Conservation (phyloP, 2,329 filamentous ascomycete genomes). For the Ascochyta pisi region DNA sequence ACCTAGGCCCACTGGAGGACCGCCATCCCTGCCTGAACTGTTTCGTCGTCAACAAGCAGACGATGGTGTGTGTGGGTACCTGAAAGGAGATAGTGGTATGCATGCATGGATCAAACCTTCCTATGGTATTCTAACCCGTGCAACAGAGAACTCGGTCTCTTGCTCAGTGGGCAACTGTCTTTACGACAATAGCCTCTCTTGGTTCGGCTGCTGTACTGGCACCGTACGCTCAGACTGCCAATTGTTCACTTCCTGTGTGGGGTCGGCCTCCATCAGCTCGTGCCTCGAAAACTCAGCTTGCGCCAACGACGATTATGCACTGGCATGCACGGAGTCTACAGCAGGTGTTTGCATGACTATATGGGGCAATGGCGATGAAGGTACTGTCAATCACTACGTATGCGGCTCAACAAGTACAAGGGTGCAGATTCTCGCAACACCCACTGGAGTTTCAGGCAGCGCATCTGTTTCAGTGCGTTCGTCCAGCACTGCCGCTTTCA, state of each 20-base stretch:
- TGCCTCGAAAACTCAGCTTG: constrained; percentile 19
- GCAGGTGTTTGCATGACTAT: constrained; percentile 21
- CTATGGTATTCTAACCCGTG: neutral
- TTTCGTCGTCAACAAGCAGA: constrained; percentile 23
- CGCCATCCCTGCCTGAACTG: constrained; percentile 12
- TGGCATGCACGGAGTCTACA: constrained; percentile 17
- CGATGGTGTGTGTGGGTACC: constrained; percentile 22
- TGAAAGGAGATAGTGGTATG: constrained; percentile 22
- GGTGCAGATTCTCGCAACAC: constrained; percentile 11
- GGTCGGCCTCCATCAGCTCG: constrained; percentile 12
- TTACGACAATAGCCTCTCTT: constrained; percentile 17
- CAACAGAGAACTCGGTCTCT: constrained; percentile 18
- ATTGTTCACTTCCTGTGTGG: constrained; percentile 22
- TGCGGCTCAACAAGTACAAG: constrained; percentile 17
- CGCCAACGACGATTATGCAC: constrained; percentile 16
- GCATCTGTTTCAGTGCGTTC: neutral
- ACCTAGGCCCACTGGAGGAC: constrained; percentile 18
- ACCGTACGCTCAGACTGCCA: constrained; percentile 11
- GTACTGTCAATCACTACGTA: constrained; percentile 21
- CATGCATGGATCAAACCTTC: neutral
- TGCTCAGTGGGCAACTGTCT: constrained; percentile 21
- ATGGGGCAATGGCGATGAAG: constrained; percentile 3
- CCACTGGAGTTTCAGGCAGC: constrained; percentile 1
- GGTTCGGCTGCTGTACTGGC: constrained; percentile 31
- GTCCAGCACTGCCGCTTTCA: neutral